phyloP scores from a whole-genome alignment of 1,284 basidiomycete species.

The Cryptococcus maquisensis region DNA sequence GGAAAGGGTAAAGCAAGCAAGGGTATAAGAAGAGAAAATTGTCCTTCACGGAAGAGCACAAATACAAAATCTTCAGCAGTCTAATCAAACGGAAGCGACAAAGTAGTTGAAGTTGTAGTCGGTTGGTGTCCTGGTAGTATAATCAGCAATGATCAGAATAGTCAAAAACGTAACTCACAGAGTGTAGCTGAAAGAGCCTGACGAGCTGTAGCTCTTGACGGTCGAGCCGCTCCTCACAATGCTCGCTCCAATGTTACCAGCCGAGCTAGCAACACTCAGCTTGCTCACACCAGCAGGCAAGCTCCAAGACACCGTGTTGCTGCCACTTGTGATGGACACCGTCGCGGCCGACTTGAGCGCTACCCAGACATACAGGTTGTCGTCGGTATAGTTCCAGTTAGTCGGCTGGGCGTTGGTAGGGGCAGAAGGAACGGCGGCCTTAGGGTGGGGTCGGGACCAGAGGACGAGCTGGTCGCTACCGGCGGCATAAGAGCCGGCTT shows the following conservation, averaged over 20 bases:
- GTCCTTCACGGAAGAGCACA: too few species aligned
- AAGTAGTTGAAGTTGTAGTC: constrained; percentile 49
- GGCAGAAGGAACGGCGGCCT: constrained; percentile 49
- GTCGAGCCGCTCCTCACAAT: constrained; percentile 30
- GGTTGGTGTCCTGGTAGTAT: constrained; percentile 17
- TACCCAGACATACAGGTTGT: constrained; percentile 62
- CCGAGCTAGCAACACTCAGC: constrained; percentile 28
- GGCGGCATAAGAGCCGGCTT: constrained; percentile 63
- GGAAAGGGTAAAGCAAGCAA: not conserved
- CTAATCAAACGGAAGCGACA: constrained; percentile 20
- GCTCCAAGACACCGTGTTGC: constrained; percentile 25
- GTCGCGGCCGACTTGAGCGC: constrained; percentile 57
- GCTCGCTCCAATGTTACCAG: constrained; percentile 32
- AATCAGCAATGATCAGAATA: not conserved
- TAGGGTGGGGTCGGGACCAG: constrained; percentile 69
- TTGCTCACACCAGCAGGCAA: constrained; percentile 38
- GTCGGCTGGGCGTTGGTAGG: constrained; percentile 36
- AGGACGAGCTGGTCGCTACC: constrained; percentile 64
- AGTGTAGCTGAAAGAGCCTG: constrained; percentile 31
- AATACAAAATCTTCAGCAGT: not conserved
- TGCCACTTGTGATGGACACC: constrained; percentile 52
- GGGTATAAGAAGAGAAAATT: not conserved
- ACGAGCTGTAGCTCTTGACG: constrained; percentile 32
- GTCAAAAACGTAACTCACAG: constrained; percentile 10
- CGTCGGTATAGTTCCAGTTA: constrained; percentile 38